Conservation (phyloP, 2,329 filamentous ascomycete genomes). For the Colletotrichum paranaense region DNA sequence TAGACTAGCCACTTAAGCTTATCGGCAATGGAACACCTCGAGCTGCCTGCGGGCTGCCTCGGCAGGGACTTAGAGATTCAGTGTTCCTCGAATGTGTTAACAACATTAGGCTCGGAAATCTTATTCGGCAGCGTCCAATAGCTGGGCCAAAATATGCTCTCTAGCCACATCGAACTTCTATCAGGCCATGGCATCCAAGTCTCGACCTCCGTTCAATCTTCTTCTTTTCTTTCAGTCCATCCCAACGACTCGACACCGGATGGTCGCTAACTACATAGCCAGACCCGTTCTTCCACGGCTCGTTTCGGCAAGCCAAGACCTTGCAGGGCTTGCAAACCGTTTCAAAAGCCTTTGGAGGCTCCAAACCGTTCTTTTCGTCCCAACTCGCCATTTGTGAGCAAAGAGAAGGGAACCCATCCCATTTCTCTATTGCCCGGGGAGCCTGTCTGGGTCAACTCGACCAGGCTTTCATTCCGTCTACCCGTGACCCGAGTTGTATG, state of each 20-base stretch:
- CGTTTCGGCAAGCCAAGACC: constrained; percentile 26
- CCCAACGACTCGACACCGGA: constrained; percentile 17
- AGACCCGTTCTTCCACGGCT: not conserved
- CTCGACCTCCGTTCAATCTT: not conserved
- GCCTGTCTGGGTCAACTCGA: constrained; percentile 1
- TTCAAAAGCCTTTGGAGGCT: constrained; percentile 20
- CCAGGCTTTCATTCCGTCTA: constrained; percentile 20
- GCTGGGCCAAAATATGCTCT: constrained; percentile 18
- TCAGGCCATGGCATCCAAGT: not conserved
- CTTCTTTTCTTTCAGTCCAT: constrained; percentile 2
- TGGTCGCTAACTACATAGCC: constrained; percentile 3
- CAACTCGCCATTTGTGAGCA: not conserved
- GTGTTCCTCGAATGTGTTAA: not conserved
- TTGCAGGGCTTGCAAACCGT: constrained; percentile 25
- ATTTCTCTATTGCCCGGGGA: not conserved
- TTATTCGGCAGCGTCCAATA: not conserved
- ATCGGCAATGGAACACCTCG: constrained; percentile 13
- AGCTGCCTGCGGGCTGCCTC: not conserved
- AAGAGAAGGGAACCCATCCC: not conserved
- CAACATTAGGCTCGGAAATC: constrained; percentile 11
- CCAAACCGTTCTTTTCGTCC: constrained; percentile 6
- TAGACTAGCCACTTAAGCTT: constrained; percentile 33
- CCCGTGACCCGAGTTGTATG: constrained; percentile 24
- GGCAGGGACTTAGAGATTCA: not conserved
- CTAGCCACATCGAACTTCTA: constrained; percentile 6